These are phyloP conservation scores for Penicillium crystallinum DNA, from an alignment of 495 filamentous ascomycete species.

Conservation along the genomic window DNA sequence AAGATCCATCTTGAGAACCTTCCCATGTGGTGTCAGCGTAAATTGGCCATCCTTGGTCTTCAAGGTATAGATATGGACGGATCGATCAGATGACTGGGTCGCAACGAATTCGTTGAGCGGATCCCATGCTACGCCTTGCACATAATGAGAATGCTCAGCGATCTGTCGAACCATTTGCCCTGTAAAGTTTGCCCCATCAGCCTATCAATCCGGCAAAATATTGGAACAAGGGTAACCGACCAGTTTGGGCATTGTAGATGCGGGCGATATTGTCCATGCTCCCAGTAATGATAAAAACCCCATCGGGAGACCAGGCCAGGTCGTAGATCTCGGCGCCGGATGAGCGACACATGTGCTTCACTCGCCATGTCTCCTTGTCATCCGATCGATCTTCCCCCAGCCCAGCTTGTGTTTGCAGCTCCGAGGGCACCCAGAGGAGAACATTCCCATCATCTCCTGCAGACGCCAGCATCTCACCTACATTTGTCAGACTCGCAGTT, in stretches of 20 bases:
- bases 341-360: conserved; percentile 95
- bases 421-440: conserved; percentile 88
- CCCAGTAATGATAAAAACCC: conserved; percentile 91
- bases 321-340: conserved; percentile 94
- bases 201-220: background rate
- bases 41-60: conserved; percentile 97
- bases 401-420: conserved; percentile 55
- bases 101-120: conserved; percentile 97
- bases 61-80: conserved; percentile 93
- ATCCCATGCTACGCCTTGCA: conserved; percentile 98
- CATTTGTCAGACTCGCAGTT: conserved; percentile 20
- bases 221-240: conserved; percentile 42
- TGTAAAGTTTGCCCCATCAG: conserved; percentile 31
- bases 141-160: conserved; percentile 97
- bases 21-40: conserved; percentile 71
- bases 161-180: conserved; percentile 92
- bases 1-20: conserved; percentile 81
- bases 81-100: conserved; percentile 96
- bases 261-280: conserved; percentile 99
- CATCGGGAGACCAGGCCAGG: conserved; percentile 96
- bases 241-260: conserved; percentile 93
- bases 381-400: conserved; percentile 83
- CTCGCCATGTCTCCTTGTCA: conserved; percentile 94
- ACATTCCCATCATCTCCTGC: conserved; percentile 97
- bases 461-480: conserved; percentile 88